Percentiles rank a stretch among this genome's conserved stretches.
phyloP scores from a whole-genome alignment of 2,329 filamentous ascomycete genomes.

The Diaporthe eres region DNA sequence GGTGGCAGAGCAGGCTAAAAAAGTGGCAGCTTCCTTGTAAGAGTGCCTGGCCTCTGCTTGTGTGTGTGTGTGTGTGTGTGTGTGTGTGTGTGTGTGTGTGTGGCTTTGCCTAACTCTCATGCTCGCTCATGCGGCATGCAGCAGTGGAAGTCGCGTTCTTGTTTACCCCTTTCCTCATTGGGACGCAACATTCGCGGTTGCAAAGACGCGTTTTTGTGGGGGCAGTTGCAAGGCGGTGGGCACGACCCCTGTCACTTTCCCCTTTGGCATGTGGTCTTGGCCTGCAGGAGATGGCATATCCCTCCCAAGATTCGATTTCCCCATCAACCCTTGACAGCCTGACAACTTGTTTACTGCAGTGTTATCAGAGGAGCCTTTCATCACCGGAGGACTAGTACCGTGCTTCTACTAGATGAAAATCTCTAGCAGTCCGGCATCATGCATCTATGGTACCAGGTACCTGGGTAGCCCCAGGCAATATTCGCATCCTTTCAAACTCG shows the following conservation, averaged over 20 bases:
- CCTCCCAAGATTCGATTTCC: slow-evolving; percentile 32
- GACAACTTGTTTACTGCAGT: slow-evolving; percentile 11
- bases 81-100: background rate
- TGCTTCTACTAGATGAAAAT: background rate
- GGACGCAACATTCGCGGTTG: slow-evolving; percentile 37
- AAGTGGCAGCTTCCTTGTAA: slow-evolving; percentile 39
- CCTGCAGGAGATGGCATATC: slow-evolving; percentile 29
- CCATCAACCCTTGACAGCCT: slow-evolving; percentile 17
- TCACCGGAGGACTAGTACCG: background rate
- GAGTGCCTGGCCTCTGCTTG: background rate
- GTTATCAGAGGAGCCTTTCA: background rate
- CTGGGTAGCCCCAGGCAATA: background rate
- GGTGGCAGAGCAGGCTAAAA: slow-evolving; percentile 29
- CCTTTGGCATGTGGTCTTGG: slow-evolving; percentile 27
- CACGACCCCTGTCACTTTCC: slow-evolving; percentile 27
- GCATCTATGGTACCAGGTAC: background rate
- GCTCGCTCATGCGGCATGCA: background rate
- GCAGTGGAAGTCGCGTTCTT: slow-evolving; percentile 39
- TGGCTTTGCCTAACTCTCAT: background rate
- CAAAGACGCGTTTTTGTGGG: slow-evolving; percentile 39
- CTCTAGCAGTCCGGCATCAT: background rate
- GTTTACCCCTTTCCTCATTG: slow-evolving; percentile 43
- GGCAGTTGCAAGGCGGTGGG: slow-evolving; percentile 11
- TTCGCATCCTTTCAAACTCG: background rate
- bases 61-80: background rate